Evolutionary conservation across 495 filamentous ascomycete genomes (phyloP).

Genomic region (Xylaria venustula): DNA sequence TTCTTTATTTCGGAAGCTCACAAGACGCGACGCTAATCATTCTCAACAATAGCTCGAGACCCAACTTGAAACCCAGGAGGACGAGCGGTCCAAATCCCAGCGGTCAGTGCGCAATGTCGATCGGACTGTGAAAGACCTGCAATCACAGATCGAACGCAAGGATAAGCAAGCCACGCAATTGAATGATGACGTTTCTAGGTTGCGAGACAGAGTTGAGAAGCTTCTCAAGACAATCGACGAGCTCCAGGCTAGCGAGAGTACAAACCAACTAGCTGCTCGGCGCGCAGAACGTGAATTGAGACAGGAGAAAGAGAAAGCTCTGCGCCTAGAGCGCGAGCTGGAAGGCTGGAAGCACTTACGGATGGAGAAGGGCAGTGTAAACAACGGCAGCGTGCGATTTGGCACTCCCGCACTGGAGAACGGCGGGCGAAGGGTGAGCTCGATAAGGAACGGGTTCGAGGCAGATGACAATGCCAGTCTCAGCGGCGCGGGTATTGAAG

Average conservation of each 20-base stretch:
- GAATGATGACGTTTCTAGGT: constrained; percentile 74
- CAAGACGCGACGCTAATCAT: constrained; percentile 20
- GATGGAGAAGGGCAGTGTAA: constrained; percentile 53
- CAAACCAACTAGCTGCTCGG: constrained; percentile 73
- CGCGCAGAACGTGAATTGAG: constrained; percentile 86
- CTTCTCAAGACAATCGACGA: constrained; percentile 90
- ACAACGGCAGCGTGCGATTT: constrained; percentile 32
- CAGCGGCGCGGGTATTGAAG: constrained; percentile 38
- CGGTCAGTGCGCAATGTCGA: constrained; percentile 91
- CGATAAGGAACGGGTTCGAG: constrained; percentile 34
- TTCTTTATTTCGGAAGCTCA: constrained; percentile 22
- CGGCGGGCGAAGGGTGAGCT: constrained; percentile 29
- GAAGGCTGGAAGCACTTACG: constrained; percentile 80
- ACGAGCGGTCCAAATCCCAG: constrained; percentile 70
- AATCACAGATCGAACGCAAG: constrained; percentile 86
- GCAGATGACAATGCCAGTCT: constrained; percentile 32
- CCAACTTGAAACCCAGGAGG: constrained; percentile 84
- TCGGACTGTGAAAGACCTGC: constrained; percentile 89
- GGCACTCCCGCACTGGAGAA: constrained; percentile 29
- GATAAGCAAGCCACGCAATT: constrained; percentile 82
- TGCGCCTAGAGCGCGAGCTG: constrained; percentile 83
- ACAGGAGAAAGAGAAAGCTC: constrained; percentile 80
- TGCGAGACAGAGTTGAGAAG: constrained; percentile 85
- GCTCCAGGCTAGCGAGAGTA: constrained; percentile 79
- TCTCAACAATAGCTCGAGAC: constrained; percentile 69